Evolutionary conservation across 2,329 filamentous ascomycete genomes (phyloP).

Genomic region (Colletotrichum sp.): DNA sequence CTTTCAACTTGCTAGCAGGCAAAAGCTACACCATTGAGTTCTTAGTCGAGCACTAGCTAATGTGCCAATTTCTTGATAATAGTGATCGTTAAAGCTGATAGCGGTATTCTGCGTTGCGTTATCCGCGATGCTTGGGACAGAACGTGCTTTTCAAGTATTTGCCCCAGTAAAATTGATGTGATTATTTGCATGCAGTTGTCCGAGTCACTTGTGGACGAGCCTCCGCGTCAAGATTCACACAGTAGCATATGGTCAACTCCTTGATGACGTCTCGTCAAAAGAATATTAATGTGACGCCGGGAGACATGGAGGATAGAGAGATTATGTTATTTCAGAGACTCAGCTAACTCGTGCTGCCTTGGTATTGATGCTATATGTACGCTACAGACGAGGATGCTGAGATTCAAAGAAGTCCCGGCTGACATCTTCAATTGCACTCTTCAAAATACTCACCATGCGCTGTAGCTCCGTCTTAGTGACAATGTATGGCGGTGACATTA

Average conservation of each 20-base stretch:
- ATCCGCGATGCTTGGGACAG: neutral
- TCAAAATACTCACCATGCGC: neutral
- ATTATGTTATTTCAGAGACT: neutral
- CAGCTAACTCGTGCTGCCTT: neutral
- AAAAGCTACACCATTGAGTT: neutral
- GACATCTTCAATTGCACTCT: neutral
- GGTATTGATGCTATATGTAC: neutral
- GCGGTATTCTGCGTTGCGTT: neutral
- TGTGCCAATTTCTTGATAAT: neutral
- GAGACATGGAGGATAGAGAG: neutral
- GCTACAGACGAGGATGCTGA: neutral
- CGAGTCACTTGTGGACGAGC: neutral
- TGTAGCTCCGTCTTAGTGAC: neutral
- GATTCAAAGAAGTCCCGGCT: neutral
- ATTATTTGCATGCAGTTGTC: neutral
- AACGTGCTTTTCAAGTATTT: neutral
- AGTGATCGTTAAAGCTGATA: neutral
- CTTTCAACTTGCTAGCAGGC: neutral
- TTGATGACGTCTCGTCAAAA: neutral
- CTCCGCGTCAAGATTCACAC: neutral
- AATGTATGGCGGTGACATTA: constrained; percentile 9
- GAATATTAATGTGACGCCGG: neutral
- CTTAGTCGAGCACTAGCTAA: neutral
- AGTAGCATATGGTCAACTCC: neutral
- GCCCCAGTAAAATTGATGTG: neutral